Conservation (phyloP, 768 basidiomycete genomes). For the Plicaturopsis crispa region DNA sequence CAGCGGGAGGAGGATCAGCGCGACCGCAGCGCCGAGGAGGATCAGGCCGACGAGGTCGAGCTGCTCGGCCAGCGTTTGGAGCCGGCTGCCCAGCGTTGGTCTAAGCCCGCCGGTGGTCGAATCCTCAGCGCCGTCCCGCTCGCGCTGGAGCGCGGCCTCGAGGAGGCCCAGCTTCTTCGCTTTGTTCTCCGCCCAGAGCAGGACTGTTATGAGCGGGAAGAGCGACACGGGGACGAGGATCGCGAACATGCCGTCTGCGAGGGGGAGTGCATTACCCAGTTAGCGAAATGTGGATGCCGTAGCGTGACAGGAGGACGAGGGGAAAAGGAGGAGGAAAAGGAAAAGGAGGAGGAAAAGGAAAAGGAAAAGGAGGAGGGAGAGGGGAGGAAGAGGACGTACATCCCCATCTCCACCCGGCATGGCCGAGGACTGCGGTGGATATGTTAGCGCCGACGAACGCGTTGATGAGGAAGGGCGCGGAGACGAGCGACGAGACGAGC, state of each 20-base stretch:
- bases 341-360: background rate
- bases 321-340: too few relatives aligned
- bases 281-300: too few relatives aligned
- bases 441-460: conserved; percentile 59
- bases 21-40: conserved; percentile 39
- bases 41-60: conserved; percentile 45
- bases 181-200: conserved; percentile 47
- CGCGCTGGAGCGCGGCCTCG: background rate
- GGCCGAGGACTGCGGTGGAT: conserved; percentile 32
- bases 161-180: conserved; percentile 31
- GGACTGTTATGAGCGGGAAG: conserved; percentile 43
- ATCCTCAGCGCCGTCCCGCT: too few relatives aligned
- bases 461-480: conserved; percentile 52
- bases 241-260: conserved; percentile 50
- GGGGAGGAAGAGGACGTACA: too few relatives aligned
- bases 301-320: too few relatives aligned
- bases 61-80: too few relatives aligned
- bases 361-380: conserved; percentile 1
- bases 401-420: conserved; percentile 63
- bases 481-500: conserved; percentile 36
- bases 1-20: conserved; percentile 48
- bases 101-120: too few relatives aligned
- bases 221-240: conserved; percentile 46
- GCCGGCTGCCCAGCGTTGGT: too few relatives aligned
- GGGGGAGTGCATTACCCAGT: too few relatives aligned